Conservation (phyloP, 768 basidiomycete genomes). For the Nevesoporus exiguus region DNA sequence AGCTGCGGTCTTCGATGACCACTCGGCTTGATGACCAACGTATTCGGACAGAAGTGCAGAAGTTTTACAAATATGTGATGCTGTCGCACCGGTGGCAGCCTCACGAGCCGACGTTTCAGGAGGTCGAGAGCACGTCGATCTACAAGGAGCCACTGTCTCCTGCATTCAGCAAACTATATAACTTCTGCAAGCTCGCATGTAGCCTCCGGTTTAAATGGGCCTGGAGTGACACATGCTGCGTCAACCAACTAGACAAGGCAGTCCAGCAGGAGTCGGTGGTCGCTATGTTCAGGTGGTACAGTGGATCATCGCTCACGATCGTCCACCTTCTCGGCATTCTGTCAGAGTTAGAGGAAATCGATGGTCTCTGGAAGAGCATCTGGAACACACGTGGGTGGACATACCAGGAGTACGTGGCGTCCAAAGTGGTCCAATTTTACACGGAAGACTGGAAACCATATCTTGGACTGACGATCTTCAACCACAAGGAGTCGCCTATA, state of each 20-base stretch:
- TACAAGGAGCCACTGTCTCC: not conserved
- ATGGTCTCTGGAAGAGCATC: not conserved
- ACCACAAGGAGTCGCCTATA: not conserved
- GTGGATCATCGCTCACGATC: not conserved
- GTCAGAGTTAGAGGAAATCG: not conserved
- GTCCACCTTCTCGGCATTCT: not conserved
- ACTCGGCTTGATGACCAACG: not conserved
- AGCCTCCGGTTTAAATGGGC: not conserved
- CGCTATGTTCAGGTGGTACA: not conserved
- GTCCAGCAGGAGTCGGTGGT: not conserved
- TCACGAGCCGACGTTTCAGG: not conserved
- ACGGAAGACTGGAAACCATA: not conserved
- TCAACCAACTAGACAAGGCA: not conserved
- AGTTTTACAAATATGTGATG: not conserved
- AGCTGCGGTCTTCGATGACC: not conserved
- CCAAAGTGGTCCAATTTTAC: not conserved
- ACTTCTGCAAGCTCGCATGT: not conserved
- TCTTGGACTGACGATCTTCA: not conserved
- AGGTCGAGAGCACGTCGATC: not conserved
- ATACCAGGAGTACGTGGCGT: not conserved
- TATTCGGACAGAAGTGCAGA: not conserved
- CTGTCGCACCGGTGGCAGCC: not conserved
- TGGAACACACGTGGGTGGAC: not conserved
- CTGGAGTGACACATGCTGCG: not conserved
- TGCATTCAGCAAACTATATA: not conserved